Percentiles rank a stretch among this genome's conserved stretches.
Conservation (phyloP, 495 filamentous ascomycete genomes). For the Podospora sp. region DNA sequence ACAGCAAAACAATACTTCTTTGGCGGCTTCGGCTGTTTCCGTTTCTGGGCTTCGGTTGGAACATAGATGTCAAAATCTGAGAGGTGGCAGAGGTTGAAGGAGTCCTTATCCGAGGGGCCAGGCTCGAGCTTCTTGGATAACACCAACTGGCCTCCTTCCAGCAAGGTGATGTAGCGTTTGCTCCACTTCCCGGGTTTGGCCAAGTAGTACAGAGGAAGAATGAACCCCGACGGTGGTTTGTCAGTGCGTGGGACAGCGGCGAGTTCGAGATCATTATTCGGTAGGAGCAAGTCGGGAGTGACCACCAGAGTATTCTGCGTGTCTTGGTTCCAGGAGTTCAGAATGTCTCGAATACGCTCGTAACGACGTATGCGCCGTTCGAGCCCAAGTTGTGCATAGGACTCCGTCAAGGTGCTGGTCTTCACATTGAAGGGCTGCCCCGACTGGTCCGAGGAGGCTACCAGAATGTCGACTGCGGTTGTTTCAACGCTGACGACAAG, state of each 20-base stretch:
- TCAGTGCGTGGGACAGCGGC: constrained; percentile 57
- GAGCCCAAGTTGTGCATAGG: constrained; percentile 72
- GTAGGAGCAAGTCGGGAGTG: constrained; percentile 36
- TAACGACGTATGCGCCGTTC: constrained; percentile 84
- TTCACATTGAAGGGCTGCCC: constrained; percentile 59
- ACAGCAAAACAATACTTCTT: constrained; percentile 84
- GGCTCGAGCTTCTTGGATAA: constrained; percentile 67
- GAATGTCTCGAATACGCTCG: constrained; percentile 81
- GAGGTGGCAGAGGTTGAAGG: constrained; percentile 74
- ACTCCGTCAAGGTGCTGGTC: constrained; percentile 72
- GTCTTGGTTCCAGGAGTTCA: constrained; percentile 91
- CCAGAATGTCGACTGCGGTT: constrained; percentile 70
- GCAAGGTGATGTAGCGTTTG: constrained; percentile 78
- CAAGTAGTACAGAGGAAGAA: constrained; percentile 76
- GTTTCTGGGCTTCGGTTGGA: constrained; percentile 63
- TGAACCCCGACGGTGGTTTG: constrained; percentile 57
- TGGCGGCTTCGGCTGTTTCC: constrained; percentile 68
- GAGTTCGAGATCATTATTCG: constrained; percentile 48
- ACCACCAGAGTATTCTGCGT: constrained; percentile 69
- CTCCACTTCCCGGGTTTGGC: constrained; percentile 81
- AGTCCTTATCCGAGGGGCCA: constrained; percentile 60
- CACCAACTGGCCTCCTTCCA: constrained; percentile 72
- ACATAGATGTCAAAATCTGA: constrained; percentile 93
- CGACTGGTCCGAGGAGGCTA: constrained; percentile 52
- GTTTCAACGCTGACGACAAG: constrained; percentile 74